Conservation (phyloP, 2,329 filamentous ascomycete species). For the Pestalotiopsis sp. region DNA sequence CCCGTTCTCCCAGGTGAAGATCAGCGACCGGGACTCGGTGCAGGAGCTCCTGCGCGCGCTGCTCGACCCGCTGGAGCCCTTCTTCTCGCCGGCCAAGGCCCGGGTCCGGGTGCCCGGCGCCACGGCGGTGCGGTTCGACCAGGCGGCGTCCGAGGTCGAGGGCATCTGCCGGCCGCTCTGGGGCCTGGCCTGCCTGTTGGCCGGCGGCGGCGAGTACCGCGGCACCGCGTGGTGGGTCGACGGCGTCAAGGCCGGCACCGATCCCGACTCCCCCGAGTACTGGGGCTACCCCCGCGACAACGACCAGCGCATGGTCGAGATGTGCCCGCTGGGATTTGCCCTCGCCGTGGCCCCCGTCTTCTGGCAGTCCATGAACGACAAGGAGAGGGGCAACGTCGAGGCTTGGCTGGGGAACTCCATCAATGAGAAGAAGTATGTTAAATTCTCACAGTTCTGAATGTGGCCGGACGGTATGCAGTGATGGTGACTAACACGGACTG, state of each 20-base stretch:
- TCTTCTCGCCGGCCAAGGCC: conserved; percentile 69
- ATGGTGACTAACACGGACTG: conserved; percentile 17
- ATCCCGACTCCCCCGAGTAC: conserved; percentile 71
- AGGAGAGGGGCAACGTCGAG: conserved; percentile 68
- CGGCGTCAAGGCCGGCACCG: conserved; percentile 71
- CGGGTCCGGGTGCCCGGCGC: conserved; percentile 69
- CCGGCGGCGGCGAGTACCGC: conserved; percentile 67
- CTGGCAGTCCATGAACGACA: conserved; percentile 67
- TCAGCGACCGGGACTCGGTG: conserved; percentile 57
- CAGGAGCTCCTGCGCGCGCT: conserved; percentile 64
- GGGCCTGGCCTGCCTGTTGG: conserved; percentile 72
- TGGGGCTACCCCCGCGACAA: conserved; percentile 78
- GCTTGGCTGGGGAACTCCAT: conserved; percentile 74
- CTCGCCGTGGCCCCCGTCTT: conserved; percentile 69
- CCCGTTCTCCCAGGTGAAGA: conserved; percentile 55
- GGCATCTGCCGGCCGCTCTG: conserved; percentile 76
- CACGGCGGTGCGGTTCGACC: conserved; percentile 77
- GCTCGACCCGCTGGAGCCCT: conserved; percentile 71
- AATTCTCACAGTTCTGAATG: not conserved
- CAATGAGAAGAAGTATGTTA: conserved; percentile 70
- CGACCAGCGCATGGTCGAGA: conserved; percentile 84
- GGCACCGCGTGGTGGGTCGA: conserved; percentile 69
- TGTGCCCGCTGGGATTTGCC: conserved; percentile 77
- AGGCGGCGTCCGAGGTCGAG: conserved; percentile 76
- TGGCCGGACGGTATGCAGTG: conserved; percentile 26